These are phyloP conservation scores for Boletus sp. DNA, from an alignment of 1,284 basidiomycete genomes.

Conservation along the genomic window DNA sequence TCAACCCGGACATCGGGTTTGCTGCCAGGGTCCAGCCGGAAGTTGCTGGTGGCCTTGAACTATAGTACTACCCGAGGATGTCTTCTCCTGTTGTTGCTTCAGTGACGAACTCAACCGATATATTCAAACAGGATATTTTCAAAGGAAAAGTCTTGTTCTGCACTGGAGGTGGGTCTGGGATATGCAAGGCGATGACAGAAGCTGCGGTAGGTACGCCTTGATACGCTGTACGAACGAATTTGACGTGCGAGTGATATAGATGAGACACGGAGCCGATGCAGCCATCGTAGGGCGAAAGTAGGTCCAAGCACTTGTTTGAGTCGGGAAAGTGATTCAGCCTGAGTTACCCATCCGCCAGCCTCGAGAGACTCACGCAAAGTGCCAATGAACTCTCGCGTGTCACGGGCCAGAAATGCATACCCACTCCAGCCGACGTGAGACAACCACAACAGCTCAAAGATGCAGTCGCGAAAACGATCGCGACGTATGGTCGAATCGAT, in stretches of 20 bases:
- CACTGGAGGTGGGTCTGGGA: slow-evolving; percentile 90
- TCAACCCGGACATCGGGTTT: slow-evolving; percentile 17
- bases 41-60: too few relatives aligned
- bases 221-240: neutral
- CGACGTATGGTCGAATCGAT: slow-evolving; percentile 87
- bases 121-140: slow-evolving; percentile 85
- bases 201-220: slow-evolving; percentile 60
- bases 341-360: slow-evolving; percentile 47
- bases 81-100: slow-evolving; percentile 40
- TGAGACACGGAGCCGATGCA: slow-evolving; percentile 85
- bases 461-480: slow-evolving; percentile 78
- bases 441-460: slow-evolving; percentile 71
- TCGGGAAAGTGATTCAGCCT: neutral
- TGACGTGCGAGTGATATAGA: slow-evolving; percentile 46
- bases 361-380: slow-evolving; percentile 74
- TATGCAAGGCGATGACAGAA: slow-evolving; percentile 89
- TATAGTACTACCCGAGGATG: slow-evolving; percentile 18
- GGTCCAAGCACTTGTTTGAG: slow-evolving; percentile 27
- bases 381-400: slow-evolving; percentile 72
- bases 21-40: neutral
- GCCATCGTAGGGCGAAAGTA: slow-evolving; percentile 89
- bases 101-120: slow-evolving; percentile 53
- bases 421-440: slow-evolving; percentile 84
- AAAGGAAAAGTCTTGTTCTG: slow-evolving; percentile 93
- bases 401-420: slow-evolving; percentile 76